Conservation (phyloP, 208 protist genomes). For the Naegleria fowleri region DNA sequence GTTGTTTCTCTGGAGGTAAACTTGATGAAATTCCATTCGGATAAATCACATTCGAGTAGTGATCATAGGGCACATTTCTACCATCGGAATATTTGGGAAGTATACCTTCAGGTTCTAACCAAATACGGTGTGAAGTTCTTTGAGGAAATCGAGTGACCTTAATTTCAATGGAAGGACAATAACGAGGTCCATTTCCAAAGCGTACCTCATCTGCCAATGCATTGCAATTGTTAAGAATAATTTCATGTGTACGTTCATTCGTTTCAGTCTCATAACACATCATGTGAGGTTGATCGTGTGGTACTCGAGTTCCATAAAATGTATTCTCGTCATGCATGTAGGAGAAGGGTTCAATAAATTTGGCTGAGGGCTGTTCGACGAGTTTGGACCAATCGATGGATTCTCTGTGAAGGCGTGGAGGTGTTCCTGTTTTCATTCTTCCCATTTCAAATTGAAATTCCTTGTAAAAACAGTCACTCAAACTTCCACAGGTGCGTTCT, state of each 20-base stretch:
- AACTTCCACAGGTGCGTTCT: constrained; percentile 38
- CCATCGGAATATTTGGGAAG: constrained; percentile 31
- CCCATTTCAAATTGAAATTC: constrained; percentile 43
- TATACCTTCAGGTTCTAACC: constrained; percentile 59
- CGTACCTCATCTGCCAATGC: constrained; percentile 33
- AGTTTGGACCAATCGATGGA: constrained; percentile 54
- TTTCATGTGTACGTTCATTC: constrained; percentile 45
- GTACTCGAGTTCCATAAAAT: neutral
- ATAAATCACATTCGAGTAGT: constrained; percentile 56
- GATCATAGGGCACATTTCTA: neutral
- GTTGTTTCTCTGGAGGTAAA: constrained; percentile 56
- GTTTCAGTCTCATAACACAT: constrained; percentile 58
- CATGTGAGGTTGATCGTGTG: constrained; percentile 16
- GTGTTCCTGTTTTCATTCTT: constrained; percentile 64
- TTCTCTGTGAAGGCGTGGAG: constrained; percentile 58
- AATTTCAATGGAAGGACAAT: constrained; percentile 65
- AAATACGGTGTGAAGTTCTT: constrained; percentile 52
- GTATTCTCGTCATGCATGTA: constrained; percentile 41
- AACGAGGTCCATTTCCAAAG: constrained; percentile 47
- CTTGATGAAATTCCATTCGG: constrained; percentile 63
- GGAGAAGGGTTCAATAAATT: constrained; percentile 58
- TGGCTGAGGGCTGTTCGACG: constrained; percentile 49
- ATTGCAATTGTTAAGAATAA: constrained; percentile 49
- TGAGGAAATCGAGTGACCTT: constrained; percentile 53
- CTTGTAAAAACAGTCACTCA: constrained; percentile 47